These are phyloP conservation scores for Chalara sp. DNA, from an alignment of 2,329 filamentous ascomycete genomes.

Conservation along the genomic window DNA sequence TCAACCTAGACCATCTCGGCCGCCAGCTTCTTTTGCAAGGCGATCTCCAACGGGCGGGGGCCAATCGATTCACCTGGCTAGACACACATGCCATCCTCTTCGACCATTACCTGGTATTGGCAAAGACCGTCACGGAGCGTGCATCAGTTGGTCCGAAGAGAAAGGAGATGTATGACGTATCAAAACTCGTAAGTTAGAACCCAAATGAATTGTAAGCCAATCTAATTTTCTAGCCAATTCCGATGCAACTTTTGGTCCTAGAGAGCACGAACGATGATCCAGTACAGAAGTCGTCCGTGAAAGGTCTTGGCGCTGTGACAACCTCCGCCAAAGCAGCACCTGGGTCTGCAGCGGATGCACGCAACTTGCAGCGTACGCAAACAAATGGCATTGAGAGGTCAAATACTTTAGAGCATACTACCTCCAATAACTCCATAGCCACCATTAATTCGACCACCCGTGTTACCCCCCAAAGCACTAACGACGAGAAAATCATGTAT, in stretches of 20 bases:
- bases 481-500: slow-evolving; percentile 57
- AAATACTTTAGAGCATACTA: slow-evolving; percentile 60
- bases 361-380: slow-evolving; percentile 31
- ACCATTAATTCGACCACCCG: slow-evolving; percentile 40
- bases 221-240: slow-evolving; percentile 68
- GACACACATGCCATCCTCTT: slow-evolving; percentile 92
- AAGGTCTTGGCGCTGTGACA: slow-evolving; percentile 50
- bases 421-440: slow-evolving; percentile 58
- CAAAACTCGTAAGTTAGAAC: slow-evolving; percentile 60
- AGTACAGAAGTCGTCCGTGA: slow-evolving; percentile 67
- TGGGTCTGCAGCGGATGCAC: slow-evolving; percentile 51
- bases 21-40: slow-evolving; percentile 84
- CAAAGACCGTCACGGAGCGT: slow-evolving; percentile 65
- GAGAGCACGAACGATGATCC: slow-evolving; percentile 91
- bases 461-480: slow-evolving; percentile 37
- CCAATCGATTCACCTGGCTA: slow-evolving; percentile 84
- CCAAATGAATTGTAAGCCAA: background rate
- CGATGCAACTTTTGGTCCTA: slow-evolving; percentile 89
- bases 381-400: slow-evolving; percentile 34
- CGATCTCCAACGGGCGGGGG: slow-evolving; percentile 82
- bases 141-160: slow-evolving; percentile 67
- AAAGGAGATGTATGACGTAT: slow-evolving; percentile 84
- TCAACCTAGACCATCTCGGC: slow-evolving; percentile 92
- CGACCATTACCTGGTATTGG: slow-evolving; percentile 91
- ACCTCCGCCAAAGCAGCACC: slow-evolving; percentile 53